These are phyloP conservation scores for Persicaria maculosa DNA, from an alignment of 148 eudicot species.

Conservation along the genomic window DNA sequence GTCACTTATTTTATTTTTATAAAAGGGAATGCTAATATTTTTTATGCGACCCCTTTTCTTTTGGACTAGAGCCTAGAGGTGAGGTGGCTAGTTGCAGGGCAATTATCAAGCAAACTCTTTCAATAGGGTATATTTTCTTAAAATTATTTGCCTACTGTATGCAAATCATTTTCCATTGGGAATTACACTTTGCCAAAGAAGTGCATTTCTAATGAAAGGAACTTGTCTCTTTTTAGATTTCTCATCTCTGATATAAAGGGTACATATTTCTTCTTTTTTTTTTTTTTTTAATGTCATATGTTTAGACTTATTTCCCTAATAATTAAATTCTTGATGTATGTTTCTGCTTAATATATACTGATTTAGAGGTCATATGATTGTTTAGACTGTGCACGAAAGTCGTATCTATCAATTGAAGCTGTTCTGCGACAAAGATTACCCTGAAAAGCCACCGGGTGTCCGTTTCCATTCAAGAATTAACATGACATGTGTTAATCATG, in stretches of 20 bases:
- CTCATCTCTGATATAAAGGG: not conserved
- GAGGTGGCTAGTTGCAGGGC: not conserved
- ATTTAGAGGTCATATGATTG: not conserved
- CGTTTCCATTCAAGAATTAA: constrained; percentile 44
- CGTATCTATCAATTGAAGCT: constrained; percentile 53
- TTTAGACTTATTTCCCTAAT: not conserved
- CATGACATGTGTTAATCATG: constrained; percentile 46
- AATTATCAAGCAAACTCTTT: not conserved
- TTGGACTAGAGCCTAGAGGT: not conserved
- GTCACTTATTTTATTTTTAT: not conserved
- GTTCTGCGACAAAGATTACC: constrained; percentile 49
- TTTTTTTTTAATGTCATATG: not conserved
- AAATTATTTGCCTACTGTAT: not conserved
- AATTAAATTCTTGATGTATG: not conserved
- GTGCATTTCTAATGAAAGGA: not conserved
- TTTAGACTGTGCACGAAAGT: constrained; percentile 48
- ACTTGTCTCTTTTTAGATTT: not conserved
- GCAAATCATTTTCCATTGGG: not conserved
- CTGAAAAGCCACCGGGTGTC: constrained; percentile 47
- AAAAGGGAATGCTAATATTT: not conserved
- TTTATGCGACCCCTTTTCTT: not conserved
- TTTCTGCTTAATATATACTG: not conserved
- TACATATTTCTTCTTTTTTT: not conserved
- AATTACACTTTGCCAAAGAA: not conserved
- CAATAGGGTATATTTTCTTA: not conserved